phyloP scores from a whole-genome alignment of 1,139 yeast species.

The Lodderomyces metapsilosis region DNA sequence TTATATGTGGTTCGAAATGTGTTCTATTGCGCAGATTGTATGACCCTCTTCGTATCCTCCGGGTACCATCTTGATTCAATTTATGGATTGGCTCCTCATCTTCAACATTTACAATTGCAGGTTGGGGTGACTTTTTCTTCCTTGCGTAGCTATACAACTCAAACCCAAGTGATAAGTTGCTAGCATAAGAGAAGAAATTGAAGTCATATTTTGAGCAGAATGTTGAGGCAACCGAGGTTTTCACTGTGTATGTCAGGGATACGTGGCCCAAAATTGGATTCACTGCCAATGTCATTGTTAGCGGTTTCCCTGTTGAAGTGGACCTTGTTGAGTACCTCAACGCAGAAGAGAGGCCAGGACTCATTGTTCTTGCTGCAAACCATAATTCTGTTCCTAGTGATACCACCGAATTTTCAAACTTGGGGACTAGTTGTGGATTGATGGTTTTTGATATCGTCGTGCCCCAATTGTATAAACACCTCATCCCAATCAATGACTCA shows the following conservation, averaged over 20 bases:
- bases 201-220: constrained; percentile 87
- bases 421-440: constrained; percentile 27
- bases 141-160: constrained; percentile 63
- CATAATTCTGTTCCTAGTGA: constrained; percentile 86
- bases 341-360: constrained; percentile 84
- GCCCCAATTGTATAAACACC: constrained; percentile 74
- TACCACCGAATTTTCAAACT: constrained; percentile 49
- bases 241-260: constrained; percentile 84
- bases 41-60: not conserved
- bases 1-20: not conserved
- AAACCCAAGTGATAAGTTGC: constrained; percentile 82
- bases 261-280: constrained; percentile 92
- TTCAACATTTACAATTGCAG: not conserved
- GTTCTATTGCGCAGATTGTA: not conserved
- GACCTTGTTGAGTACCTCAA: constrained; percentile 84
- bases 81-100: not conserved
- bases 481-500: constrained; percentile 80
- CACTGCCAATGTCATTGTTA: constrained; percentile 81
- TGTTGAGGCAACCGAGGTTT: constrained; percentile 73
- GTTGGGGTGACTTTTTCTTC: constrained; percentile 12
- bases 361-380: constrained; percentile 81
- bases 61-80: not conserved
- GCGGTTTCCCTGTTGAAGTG: constrained; percentile 82
- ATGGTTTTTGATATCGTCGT: constrained; percentile 16
- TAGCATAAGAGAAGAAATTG: constrained; percentile 85